Conservation (phyloP, 495 filamentous ascomycete species). For the Daldinia concentrica region DNA sequence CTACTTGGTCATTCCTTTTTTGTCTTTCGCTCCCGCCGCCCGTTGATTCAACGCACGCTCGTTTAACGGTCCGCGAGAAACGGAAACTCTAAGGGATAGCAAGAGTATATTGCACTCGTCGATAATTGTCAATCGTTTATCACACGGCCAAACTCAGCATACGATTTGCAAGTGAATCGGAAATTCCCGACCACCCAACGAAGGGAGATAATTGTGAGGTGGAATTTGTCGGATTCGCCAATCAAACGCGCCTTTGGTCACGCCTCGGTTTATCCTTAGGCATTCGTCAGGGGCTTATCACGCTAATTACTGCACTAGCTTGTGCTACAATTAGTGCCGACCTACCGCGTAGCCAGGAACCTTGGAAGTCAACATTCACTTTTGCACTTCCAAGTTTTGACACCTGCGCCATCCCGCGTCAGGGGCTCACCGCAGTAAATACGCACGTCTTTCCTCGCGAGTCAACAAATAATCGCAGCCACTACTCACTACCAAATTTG, state of each 20-base stretch:
- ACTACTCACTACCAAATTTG: conserved; percentile 28
- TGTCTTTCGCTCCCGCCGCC: conserved; percentile 40
- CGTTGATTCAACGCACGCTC: conserved; percentile 39
- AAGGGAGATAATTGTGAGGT: conserved; percentile 15
- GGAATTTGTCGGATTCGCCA: conserved; percentile 38
- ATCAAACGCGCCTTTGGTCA: conserved; percentile 33
- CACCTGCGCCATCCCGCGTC: conserved; percentile 38
- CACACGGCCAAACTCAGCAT: not conserved
- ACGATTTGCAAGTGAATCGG: conserved; percentile 13
- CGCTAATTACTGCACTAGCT: conserved; percentile 35
- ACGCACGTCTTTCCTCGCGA: conserved; percentile 28
- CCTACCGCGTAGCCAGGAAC: conserved; percentile 34
- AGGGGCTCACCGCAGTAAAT: conserved; percentile 35
- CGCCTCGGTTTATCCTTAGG: conserved; percentile 20
- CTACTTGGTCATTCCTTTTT: conserved; percentile 32
- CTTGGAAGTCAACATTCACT: conserved; percentile 37
- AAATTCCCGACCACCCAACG: conserved; percentile 16
- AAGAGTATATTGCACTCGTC: conserved; percentile 15
- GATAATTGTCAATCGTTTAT: conserved; percentile 32
- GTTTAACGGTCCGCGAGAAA: conserved; percentile 36
- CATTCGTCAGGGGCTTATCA: conserved; percentile 32
- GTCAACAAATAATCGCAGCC: conserved; percentile 35
- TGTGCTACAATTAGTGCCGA: conserved; percentile 24
- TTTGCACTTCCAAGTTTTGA: conserved; percentile 25
- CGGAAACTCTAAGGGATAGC: conserved; percentile 20